Evolutionary conservation across 2,329 filamentous ascomycete species (phyloP).

Genomic region (Cercospora sp.): DNA sequence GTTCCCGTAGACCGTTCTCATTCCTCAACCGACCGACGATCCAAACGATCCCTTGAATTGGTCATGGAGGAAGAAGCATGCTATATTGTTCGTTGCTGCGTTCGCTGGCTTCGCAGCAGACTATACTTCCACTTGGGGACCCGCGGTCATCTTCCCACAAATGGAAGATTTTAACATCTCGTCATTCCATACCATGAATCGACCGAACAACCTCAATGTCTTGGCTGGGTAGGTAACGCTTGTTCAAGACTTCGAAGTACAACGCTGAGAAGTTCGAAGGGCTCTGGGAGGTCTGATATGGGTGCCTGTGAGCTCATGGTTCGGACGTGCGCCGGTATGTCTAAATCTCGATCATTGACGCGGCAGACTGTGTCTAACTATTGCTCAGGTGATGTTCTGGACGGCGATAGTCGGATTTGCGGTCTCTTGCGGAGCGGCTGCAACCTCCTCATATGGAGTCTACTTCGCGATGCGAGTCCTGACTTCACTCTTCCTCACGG

Average conservation of each 20-base stretch:
- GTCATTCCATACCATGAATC: not conserved
- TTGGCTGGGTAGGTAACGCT: not conserved
- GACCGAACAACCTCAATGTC: slow-evolving; percentile 2
- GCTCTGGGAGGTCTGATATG: slow-evolving; percentile 5
- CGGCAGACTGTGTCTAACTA: not conserved
- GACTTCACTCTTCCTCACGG: not conserved
- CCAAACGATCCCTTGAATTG: slow-evolving; percentile 8
- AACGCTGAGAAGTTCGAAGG: not conserved
- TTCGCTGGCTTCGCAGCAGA: slow-evolving; percentile 2
- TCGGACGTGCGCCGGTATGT: not conserved
- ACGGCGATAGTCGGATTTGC: slow-evolving; percentile 1
- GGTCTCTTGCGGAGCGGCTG: not conserved
- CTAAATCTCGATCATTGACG: not conserved
- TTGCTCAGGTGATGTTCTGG: slow-evolving; percentile 1
- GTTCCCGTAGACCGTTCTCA: not conserved
- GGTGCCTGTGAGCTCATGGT: slow-evolving; percentile 1
- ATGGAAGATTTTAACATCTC: no score
- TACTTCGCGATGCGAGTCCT: slow-evolving; percentile 3
- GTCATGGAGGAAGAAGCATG: slow-evolving; percentile 3
- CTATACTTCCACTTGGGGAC: not conserved
- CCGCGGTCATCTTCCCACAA: not conserved
- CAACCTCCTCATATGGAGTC: not conserved
- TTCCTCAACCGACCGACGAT: not conserved
- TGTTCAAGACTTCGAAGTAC: not conserved
- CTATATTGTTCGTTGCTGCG: not conserved